A percentile compares a stretch with the other conserved stretches of the same genome.
phyloP scores from a whole-genome alignment of 768 basidiomycete genomes.

The Amanita thiersii region DNA sequence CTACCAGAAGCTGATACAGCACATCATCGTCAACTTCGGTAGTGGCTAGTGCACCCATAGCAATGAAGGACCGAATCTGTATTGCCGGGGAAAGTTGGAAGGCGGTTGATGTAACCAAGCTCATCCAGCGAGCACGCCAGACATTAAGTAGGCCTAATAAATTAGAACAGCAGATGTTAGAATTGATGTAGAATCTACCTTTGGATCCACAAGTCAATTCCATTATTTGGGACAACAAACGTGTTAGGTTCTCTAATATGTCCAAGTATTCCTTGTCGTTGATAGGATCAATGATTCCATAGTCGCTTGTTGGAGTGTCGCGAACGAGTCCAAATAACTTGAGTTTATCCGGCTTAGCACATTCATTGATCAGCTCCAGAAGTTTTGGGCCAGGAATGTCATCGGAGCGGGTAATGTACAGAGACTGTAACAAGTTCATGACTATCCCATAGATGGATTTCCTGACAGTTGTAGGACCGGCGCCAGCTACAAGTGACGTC shows the following conservation, averaged over 20 bases:
- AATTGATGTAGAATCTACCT: constrained; percentile 37
- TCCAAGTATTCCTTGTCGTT: constrained; percentile 55
- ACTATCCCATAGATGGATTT: constrained; percentile 77
- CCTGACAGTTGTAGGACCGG: constrained; percentile 66
- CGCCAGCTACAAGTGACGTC: constrained; percentile 67
- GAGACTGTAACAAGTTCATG: constrained; percentile 74
- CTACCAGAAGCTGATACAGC: constrained; percentile 87
- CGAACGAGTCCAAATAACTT: constrained; percentile 68
- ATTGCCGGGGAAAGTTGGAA: constrained; percentile 85
- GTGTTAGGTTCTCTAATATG: constrained; percentile 55
- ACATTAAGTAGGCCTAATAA: constrained; percentile 65
- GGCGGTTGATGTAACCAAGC: constrained; percentile 77
- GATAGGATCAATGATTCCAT: constrained; percentile 43
- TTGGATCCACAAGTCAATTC: constrained; percentile 56
- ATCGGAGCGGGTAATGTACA: constrained; percentile 53
- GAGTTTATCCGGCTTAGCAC: constrained; percentile 47
- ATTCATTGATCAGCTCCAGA: constrained; percentile 53
- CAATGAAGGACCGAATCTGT: constrained; percentile 83
- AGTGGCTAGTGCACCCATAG: constrained; percentile 73
- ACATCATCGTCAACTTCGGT: constrained; percentile 90
- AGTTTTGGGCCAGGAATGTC: constrained; percentile 57
- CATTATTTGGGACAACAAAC: constrained; percentile 55
- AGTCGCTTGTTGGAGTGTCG: constrained; percentile 61
- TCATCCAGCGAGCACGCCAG: constrained; percentile 94
- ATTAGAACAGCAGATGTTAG: constrained; percentile 2